Evolutionary conservation across 805 yeast genomes (phyloP), one percentile per base, ranked within the genome.

Genomic region (Metschnikowia proteae): DNA sequence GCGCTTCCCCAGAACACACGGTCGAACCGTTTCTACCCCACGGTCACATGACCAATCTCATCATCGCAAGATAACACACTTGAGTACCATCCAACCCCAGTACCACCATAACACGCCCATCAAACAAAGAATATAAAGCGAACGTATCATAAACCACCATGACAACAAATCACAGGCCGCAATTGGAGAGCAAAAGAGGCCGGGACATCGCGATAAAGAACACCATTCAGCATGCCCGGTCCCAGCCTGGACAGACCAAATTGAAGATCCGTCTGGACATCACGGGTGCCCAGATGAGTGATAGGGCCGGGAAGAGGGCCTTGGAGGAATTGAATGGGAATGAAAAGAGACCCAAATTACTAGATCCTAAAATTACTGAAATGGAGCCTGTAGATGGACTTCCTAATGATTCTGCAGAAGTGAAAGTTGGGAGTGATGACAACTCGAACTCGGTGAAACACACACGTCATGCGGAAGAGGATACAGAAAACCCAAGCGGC

Each of bases 81-180:
- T 23, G 13, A 9, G 7, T 22, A 23, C 28, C 23, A 10, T 10
- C 13, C 17, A 17, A 17, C 17, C 17, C 17, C 17, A 17, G 17
- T 17, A 17, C 17, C 17, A 17, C 17, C 17, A 17, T 17, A 1
- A 17, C 17, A 17, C 17, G 17, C 17, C 17, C 17, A 17, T 17
- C 17, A 17, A 17, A 17, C 17, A 17, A 17, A 17, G 17, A 17
- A 17, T 17, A 17, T 17, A 17, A 17, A 17, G 17, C 17, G 17
- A 17, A 17, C 17, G 17, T 25, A 23, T 36, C 13, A 11, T n/a
- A 25, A 6, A 40, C 10, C 0, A 23, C 3, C 11, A 71, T 70
- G 74, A 69, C 75, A n/a, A 67, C 74, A 6, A 72, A 72, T 51
- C 75, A 72, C 50, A 59, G 75, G 43, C 76, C 76, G 6, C 69